These are phyloP conservation scores for Dujonia santamariae DNA, from an alignment of 1,139 yeast species.

Conservation along the genomic window DNA sequence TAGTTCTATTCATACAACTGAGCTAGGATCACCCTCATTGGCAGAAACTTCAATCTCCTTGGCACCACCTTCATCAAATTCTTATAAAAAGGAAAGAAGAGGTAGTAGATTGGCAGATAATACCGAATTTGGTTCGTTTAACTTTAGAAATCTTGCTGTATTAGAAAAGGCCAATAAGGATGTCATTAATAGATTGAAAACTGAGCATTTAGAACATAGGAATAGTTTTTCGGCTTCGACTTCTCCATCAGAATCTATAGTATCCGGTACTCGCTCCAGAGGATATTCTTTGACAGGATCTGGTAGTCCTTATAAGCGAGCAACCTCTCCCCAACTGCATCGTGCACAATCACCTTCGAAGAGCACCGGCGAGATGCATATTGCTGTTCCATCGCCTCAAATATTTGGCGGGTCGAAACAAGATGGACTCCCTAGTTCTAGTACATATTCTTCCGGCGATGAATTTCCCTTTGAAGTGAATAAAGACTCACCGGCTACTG, in stretches of 20 bases:
- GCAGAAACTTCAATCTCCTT: constrained; percentile 5
- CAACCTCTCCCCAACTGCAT: constrained; percentile 26
- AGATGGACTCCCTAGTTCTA: constrained; percentile 35
- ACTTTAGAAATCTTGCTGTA: constrained; percentile 83
- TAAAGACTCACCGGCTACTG: constrained; percentile 14
- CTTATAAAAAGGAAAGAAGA: constrained; percentile 56
- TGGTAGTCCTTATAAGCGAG: constrained; percentile 35
- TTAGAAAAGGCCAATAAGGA: constrained; percentile 93
- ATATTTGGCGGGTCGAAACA: constrained; percentile 18
- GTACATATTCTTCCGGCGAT: constrained; percentile 37
- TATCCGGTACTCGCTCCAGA: constrained; percentile 30
- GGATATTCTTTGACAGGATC: constrained; percentile 35
- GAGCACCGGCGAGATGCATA: neutral
- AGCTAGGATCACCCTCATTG: constrained; percentile 19
- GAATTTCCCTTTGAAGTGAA: constrained; percentile 27
- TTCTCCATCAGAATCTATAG: constrained; percentile 42
- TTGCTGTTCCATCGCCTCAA: constrained; percentile 8
- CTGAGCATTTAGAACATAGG: constrained; percentile 67
- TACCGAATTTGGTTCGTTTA: constrained; percentile 90
- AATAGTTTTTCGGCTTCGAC: constrained; percentile 34
- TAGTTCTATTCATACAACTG: constrained; percentile 13
- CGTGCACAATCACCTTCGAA: constrained; percentile 7
- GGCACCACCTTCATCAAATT: constrained; percentile 6
- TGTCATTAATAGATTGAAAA: constrained; percentile 79
- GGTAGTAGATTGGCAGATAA: constrained; percentile 68